These are phyloP conservation scores for Monosporascus ibericus DNA, from an alignment of 2,329 filamentous ascomycete species.

Conservation along the genomic window DNA sequence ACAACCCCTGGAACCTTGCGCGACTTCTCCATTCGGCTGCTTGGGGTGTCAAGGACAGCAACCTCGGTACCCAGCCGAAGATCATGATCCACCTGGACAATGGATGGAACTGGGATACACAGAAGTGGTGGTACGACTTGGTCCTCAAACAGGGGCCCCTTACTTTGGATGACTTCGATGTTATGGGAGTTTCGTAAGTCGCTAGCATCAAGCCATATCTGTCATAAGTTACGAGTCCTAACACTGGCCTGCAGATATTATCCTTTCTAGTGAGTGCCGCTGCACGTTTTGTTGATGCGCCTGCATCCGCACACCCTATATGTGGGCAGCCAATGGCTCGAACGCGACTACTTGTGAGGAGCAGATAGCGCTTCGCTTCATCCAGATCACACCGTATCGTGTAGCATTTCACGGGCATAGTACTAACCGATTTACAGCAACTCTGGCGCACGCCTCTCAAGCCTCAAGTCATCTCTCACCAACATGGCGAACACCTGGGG, in stretches of 20 bases:
- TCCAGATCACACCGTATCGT: too few relatives aligned
- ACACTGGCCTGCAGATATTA: background rate
- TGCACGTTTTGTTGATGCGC: background rate
- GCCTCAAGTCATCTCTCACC: conserved; percentile 47
- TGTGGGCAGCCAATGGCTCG: too few relatives aligned
- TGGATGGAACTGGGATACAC: conserved; percentile 64
- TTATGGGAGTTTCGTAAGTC: conserved; percentile 57
- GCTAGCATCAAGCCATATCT: background rate
- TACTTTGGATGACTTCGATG: conserved; percentile 53
- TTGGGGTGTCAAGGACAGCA: conserved; percentile 58
- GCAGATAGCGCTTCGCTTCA: background rate
- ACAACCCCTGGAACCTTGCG: conserved; percentile 54
- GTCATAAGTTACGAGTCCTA: background rate
- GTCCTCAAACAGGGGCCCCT: conserved; percentile 48
- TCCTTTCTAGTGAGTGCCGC: background rate
- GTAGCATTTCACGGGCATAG: background rate
- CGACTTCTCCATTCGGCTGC: conserved; percentile 58
- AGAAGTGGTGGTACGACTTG: conserved; percentile 59
- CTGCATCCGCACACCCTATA: background rate
- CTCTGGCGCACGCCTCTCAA: conserved; percentile 49
- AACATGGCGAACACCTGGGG: conserved; percentile 56
- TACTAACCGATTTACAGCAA: conserved; percentile 26
- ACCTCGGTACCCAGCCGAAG: conserved; percentile 49
- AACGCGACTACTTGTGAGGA: background rate
- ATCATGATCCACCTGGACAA: conserved; percentile 73